A percentile compares a stretch with the other conserved stretches of the same genome.
phyloP scores from a whole-genome alignment of 345 rosid species.

The Anacardium occidentale region DNA sequence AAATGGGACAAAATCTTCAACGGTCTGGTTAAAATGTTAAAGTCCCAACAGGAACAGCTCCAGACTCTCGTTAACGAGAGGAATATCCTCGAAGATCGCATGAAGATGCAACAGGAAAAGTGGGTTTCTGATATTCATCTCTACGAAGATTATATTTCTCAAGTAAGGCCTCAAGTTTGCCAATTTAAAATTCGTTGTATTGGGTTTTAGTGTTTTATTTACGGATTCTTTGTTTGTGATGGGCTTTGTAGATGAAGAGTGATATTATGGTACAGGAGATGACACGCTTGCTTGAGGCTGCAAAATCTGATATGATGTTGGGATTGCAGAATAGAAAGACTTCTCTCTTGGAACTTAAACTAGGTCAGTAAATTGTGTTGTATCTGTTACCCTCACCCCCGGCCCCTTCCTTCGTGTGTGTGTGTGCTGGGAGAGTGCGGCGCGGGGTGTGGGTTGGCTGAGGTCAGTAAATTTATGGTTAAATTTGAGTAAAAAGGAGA shows the following conservation, averaged over 20 bases:
- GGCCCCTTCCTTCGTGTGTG: no score
- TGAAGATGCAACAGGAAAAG: conserved; percentile 41
- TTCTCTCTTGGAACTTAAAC: conserved; percentile 46
- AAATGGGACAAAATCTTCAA: conserved; percentile 62
- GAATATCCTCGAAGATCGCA: conserved; percentile 52
- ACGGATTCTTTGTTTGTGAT: neutral
- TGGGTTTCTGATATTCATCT: conserved; percentile 50
- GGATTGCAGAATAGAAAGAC: conserved; percentile 58
- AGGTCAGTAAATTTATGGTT: no score
- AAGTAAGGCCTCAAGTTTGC: conserved; percentile 30
- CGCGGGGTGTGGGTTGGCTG: no score
- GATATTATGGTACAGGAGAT: conserved; percentile 43
- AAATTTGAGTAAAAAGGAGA: neutral
- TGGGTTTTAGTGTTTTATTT: conserved; percentile 18
- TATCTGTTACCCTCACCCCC: neutral
- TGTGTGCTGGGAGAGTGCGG: no score
- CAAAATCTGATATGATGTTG: conserved; percentile 51
- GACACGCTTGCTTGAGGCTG: conserved; percentile 41
- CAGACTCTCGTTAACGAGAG: conserved; percentile 53
- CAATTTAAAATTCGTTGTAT: conserved; percentile 30
- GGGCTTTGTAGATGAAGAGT: conserved; percentile 37
- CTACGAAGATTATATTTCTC: conserved; percentile 48
- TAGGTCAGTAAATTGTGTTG: conserved; percentile 38
- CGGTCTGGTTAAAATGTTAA: conserved; percentile 47
- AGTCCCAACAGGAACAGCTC: conserved; percentile 65